Percentiles rank a stretch among this genome's conserved stretches.
These are phyloP conservation scores for Fusarium citri DNA, from an alignment of 2,329 filamentous ascomycete genomes.

Conservation along the genomic window DNA sequence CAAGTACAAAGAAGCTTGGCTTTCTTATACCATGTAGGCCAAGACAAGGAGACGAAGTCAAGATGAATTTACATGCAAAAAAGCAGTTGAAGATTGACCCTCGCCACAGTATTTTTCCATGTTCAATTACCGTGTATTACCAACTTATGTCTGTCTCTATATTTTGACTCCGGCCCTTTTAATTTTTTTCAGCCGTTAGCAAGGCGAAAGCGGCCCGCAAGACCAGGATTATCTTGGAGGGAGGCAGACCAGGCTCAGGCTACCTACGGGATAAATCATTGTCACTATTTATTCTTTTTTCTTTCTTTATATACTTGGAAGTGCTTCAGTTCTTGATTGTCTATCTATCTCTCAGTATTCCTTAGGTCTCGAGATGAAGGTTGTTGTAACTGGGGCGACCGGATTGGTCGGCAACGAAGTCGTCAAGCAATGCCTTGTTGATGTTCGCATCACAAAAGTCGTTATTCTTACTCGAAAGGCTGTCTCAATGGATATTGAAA, in stretches of 20 bases:
- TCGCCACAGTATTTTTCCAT: neutral
- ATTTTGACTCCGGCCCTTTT: slow-evolving; percentile 25
- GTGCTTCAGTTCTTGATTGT: neutral
- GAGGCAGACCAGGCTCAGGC: neutral
- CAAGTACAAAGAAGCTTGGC: neutral
- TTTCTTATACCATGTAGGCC: neutral
- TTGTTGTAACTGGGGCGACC: slow-evolving; percentile 69
- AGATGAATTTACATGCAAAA: slow-evolving; percentile 5
- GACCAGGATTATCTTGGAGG: slow-evolving; percentile 27
- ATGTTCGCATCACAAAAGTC: slow-evolving; percentile 63
- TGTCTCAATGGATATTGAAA: slow-evolving; percentile 56
- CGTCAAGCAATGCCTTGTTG: slow-evolving; percentile 61
- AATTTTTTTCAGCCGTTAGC: slow-evolving; percentile 22
- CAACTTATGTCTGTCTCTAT: neutral
- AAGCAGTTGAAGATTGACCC: neutral
- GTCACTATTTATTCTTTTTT: neutral
- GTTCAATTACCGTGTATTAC: neutral
- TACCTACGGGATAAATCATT: slow-evolving; percentile 17
- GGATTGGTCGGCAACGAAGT: slow-evolving; percentile 67
- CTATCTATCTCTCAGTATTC: neutral
- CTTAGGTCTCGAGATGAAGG: slow-evolving; percentile 58
- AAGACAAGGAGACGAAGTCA: neutral
- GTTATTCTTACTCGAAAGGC: slow-evolving; percentile 63
- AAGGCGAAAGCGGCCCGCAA: slow-evolving; percentile 33
- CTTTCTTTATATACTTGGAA: neutral